Conservation (phyloP, 164 flowering plant species). For the Chloranthus sessilifolius region DNA sequence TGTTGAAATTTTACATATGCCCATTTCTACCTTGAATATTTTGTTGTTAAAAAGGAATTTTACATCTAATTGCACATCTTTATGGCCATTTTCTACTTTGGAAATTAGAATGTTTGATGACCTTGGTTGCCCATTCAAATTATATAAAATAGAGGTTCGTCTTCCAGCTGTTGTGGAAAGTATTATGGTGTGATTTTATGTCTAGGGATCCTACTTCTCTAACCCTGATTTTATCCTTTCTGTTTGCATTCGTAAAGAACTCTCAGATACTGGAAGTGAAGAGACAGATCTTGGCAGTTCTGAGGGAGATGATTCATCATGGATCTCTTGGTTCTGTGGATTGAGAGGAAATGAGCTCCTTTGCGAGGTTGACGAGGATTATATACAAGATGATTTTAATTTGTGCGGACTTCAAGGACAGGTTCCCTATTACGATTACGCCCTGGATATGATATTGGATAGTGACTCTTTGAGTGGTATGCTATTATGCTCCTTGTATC, state of each 20-base stretch:
- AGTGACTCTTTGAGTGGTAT: constrained; percentile 89
- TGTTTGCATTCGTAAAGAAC: constrained; percentile 27
- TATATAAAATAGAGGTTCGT: no score
- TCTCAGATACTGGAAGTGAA: constrained; percentile 82
- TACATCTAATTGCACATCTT: neutral
- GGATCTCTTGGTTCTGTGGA: constrained; percentile 97
- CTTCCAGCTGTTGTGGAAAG: neutral
- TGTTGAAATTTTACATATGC: neutral
- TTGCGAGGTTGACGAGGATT: constrained; percentile 96
- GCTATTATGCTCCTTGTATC: constrained; percentile 3
- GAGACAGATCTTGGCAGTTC: constrained; percentile 93
- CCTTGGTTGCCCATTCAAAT: neutral
- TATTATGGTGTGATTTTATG: no score
- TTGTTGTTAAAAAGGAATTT: neutral
- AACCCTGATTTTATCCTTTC: neutral
- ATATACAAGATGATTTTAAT: constrained; percentile 90
- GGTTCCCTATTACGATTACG: constrained; percentile 88
- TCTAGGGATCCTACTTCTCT: neutral
- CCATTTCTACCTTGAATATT: neutral
- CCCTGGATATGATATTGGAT: constrained; percentile 86
- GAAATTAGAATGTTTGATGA: neutral
- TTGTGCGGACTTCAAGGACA: constrained; percentile 83
- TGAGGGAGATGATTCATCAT: constrained; percentile 86
- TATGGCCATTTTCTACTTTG: neutral
- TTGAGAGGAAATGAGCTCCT: constrained; percentile 90